These are phyloP conservation scores for Spathaspora sp. DNA, from an alignment of 805 yeast genomes.

Conservation along the genomic window DNA sequence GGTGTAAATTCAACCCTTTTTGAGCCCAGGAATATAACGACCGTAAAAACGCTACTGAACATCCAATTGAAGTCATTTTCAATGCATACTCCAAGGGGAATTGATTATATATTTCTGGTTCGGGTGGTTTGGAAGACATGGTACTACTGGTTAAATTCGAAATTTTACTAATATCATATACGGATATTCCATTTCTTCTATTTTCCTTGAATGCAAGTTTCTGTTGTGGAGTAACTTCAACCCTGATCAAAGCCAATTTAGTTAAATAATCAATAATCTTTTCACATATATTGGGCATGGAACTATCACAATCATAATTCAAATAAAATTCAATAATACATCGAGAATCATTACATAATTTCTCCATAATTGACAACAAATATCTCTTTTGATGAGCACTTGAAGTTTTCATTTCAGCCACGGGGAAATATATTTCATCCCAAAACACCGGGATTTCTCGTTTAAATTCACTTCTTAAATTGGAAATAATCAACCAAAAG, in stretches of 20 bases:
- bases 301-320: slow-evolving; percentile 89
- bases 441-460: slow-evolving; percentile 91
- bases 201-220: slow-evolving; percentile 44
- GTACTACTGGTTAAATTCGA: slow-evolving; percentile 74
- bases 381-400: slow-evolving; percentile 92
- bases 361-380: slow-evolving; percentile 72
- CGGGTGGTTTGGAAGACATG: slow-evolving; percentile 52
- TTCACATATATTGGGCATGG: slow-evolving; percentile 83
- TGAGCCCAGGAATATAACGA: slow-evolving; percentile 88
- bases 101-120: slow-evolving; percentile 47
- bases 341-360: slow-evolving; percentile 84
- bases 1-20: slow-evolving; percentile 33
- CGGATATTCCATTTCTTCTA: slow-evolving; percentile 54
- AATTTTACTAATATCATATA: slow-evolving; percentile 68
- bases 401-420: slow-evolving; percentile 86
- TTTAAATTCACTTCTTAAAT: slow-evolving; percentile 83
- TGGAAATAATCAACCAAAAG: slow-evolving; percentile 83
- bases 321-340: slow-evolving; percentile 88
- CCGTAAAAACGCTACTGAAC: slow-evolving; percentile 76
- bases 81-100: slow-evolving; percentile 82
- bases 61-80: slow-evolving; percentile 75
- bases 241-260: slow-evolving; percentile 63
- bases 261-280: slow-evolving; percentile 74
- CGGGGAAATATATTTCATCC: slow-evolving; percentile 90
- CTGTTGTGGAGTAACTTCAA: slow-evolving; percentile 69